These are phyloP conservation scores for Vanderwaltozyma polyspora DNA, from an alignment of 805 yeast genomes.

Conservation along the genomic window DNA sequence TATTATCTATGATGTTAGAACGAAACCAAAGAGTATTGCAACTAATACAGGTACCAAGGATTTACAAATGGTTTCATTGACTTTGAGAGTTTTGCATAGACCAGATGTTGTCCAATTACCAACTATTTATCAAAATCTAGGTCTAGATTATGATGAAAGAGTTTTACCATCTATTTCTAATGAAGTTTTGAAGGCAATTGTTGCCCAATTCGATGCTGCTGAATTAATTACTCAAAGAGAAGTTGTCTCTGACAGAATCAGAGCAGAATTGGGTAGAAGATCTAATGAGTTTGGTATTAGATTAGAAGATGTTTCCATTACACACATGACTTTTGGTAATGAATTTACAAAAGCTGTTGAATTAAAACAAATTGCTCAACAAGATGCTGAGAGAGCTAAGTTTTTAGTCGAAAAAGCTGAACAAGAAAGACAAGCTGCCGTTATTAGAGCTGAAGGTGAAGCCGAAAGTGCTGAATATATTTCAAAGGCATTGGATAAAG, in stretches of 20 bases:
- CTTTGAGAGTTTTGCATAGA: slow-evolving; percentile 85
- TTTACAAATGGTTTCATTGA: slow-evolving; percentile 87
- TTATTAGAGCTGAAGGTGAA: slow-evolving; percentile 97
- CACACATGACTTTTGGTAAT: slow-evolving; percentile 93
- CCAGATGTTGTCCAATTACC: slow-evolving; percentile 84
- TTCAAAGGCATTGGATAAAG: slow-evolving; percentile 82
- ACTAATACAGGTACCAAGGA: slow-evolving; percentile 96
- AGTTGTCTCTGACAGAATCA: slow-evolving; percentile 78
- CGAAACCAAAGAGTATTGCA: slow-evolving; percentile 88
- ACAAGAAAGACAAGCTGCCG: slow-evolving; percentile 90
- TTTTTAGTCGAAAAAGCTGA: slow-evolving; percentile 91
- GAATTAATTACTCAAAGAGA: slow-evolving; percentile 96
- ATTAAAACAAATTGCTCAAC: slow-evolving; percentile 98
- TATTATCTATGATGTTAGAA: slow-evolving; percentile 80
- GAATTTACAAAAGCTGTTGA: slow-evolving; percentile 98
- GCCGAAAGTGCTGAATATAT: slow-evolving; percentile 97
- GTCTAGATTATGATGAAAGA: slow-evolving; percentile 89
- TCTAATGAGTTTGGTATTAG: slow-evolving; percentile 83
- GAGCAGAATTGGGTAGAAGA: slow-evolving; percentile 72
- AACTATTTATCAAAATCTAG: slow-evolving; percentile 77
- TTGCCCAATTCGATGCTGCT: slow-evolving; percentile 92
- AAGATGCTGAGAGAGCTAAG: slow-evolving; percentile 95
- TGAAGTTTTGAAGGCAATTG: slow-evolving; percentile 80
- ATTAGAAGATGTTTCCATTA: slow-evolving; percentile 92
- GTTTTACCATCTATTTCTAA: slow-evolving; percentile 88